Evolutionary conservation across 1,284 basidiomycete species (phyloP), one percentile per base, ranked within the genome.

Genomic region (Volvariella surrecta): DNA sequence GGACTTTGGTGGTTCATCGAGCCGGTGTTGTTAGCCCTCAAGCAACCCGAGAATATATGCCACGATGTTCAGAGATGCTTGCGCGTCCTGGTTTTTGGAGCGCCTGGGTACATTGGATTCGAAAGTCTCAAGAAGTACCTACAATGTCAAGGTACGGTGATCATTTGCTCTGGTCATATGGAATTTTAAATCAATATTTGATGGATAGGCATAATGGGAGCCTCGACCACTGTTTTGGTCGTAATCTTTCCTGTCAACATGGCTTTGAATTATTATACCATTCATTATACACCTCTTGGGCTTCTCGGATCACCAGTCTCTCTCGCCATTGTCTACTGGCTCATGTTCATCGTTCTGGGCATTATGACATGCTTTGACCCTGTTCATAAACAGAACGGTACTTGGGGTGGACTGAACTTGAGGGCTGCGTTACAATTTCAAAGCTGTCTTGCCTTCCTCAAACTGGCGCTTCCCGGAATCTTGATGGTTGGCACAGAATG

Each of bases 141-240:
- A 17, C 83, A 87, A 56, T 84, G 83, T 46, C 83, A 87, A 67
- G 83, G 83, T 80, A n/a, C n/a, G n/a, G n/a, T n/a, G n/a, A n/a
- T n/a, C n/a, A n/a, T n/a, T n/a, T n/a, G n/a, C n/a, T n/a, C n/a
- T n/a, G n/a, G n/a, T n/a, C n/a, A n/a, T n/a, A n/a, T n/a, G n/a
- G n/a, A n/a, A n/a, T n/a, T n/a, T n/a, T n/a, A n/a, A n/a, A n/a
- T n/a, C n/a, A n/a, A n/a, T n/a, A n/a, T n/a, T n/a, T n/a, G n/a
- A n/a, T n/a, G n/a, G n/a, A n/a, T n/a, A 85, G 83, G 82, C 15
- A 87, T 86, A 47, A 82, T 85, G 79, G 64, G 73, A 34, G 73
- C 76, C n/a, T 74, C 83, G 0, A 86, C 83, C 1, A 48, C 72
- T 32, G 72, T 84, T 24, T 67, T 87, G 32, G 45, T 78, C 22